These are phyloP conservation scores for Debaryomyces robertsiae DNA, from an alignment of 1,139 yeast genomes.

Conservation along the genomic window DNA sequence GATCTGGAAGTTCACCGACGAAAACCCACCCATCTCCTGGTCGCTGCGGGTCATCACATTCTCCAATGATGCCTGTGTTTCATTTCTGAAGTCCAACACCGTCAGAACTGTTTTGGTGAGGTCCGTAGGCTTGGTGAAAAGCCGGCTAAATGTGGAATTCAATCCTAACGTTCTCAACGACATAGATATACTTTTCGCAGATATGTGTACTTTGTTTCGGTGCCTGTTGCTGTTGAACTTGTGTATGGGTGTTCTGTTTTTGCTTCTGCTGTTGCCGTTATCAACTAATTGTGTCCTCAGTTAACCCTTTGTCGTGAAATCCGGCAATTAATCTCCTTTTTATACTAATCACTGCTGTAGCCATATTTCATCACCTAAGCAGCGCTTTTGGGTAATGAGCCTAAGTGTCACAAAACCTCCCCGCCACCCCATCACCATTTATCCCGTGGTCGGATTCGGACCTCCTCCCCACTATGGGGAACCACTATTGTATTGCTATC, in stretches of 20 bases:
- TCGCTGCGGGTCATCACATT: slow-evolving; percentile 66
- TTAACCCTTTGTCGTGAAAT: not conserved
- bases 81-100: slow-evolving; percentile 58
- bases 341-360: slow-evolving; percentile 1
- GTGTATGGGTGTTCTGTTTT: not conserved
- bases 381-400: not conserved
- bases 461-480: not conserved
- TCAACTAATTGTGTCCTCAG: slow-evolving; percentile 2
- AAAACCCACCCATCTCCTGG: slow-evolving; percentile 75
- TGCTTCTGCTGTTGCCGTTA: not conserved
- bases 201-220: not conserved
- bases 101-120: slow-evolving; percentile 37
- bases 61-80: slow-evolving; percentile 42
- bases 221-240: not conserved
- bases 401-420: not conserved
- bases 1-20: slow-evolving; percentile 59
- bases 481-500: slow-evolving; percentile 6
- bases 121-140: slow-evolving; percentile 38
- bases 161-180: slow-evolving; percentile 48
- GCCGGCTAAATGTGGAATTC: slow-evolving; percentile 38
- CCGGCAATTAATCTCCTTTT: slow-evolving; percentile 8
- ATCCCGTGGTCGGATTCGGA: not conserved
- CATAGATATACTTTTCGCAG: slow-evolving; percentile 23
- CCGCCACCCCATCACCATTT: not conserved
- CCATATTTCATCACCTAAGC: slow-evolving; percentile 4